Conservation (phyloP, 1,139 yeast species). For the Debaryomyces singareniensis region DNA sequence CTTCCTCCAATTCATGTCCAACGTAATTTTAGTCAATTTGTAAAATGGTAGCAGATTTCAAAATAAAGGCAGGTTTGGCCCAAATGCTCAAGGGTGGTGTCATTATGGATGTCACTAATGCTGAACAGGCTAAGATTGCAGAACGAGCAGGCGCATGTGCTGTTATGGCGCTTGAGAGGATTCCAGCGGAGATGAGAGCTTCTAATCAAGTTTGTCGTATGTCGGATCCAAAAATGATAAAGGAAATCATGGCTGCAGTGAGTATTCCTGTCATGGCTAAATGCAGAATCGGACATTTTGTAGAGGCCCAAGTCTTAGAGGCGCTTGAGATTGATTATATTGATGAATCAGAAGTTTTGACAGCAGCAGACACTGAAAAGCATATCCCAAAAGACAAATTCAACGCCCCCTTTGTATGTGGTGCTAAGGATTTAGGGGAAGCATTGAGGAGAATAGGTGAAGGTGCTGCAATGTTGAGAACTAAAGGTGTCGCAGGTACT, state of each 20-base stretch:
- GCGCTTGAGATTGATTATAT: conserved; percentile 73
- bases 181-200: conserved; percentile 83
- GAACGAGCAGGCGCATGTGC: conserved; percentile 88
- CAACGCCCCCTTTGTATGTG: conserved; percentile 81
- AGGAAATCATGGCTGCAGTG: conserved; percentile 67
- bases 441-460: conserved; percentile 76
- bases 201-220: conserved; percentile 82
- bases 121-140: conserved; percentile 54
- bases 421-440: conserved; percentile 80
- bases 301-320: conserved; percentile 77
- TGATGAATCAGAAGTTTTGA: conserved; percentile 79
- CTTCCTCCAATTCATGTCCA: too few species aligned
- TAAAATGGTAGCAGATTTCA: conserved; percentile 39
- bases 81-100: conserved; percentile 78
- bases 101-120: conserved; percentile 49
- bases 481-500: conserved; percentile 88
- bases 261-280: conserved; percentile 85
- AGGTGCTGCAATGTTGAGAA: conserved; percentile 86
- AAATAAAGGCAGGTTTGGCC: conserved; percentile 75
- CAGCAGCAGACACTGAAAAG: conserved; percentile 68
- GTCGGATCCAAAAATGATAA: conserved; percentile 82
- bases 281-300: conserved; percentile 79
- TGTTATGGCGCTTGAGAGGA: conserved; percentile 83
- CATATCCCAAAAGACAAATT: conserved; percentile 61
- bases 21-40: too few species aligned